phyloP scores from a whole-genome alignment of 345 rosid genomes.

The Mangifera indica region DNA sequence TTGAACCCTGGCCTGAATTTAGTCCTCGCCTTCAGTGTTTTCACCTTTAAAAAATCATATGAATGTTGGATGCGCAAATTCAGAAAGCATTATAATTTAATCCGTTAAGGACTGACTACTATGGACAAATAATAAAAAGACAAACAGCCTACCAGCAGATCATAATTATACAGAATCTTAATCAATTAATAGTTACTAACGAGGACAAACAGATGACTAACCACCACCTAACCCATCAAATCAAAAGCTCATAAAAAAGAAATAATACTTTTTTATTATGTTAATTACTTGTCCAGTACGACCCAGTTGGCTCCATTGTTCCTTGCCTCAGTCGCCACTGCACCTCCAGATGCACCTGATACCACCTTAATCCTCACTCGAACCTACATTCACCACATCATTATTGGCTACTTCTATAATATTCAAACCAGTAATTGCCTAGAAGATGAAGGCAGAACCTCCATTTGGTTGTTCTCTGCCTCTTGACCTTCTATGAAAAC shows the following conservation, averaged over 20 bases:
- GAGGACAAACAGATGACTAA: neutral
- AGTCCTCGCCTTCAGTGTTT: neutral
- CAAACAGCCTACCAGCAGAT: conserved; percentile 2
- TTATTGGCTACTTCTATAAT: neutral
- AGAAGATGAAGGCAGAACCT: neutral
- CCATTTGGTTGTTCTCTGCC: neutral
- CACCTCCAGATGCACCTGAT: conserved; percentile 43
- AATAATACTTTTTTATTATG: conserved; percentile 51
- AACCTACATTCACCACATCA: conserved; percentile 41
- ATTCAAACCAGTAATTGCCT: neutral
- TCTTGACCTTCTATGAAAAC: conserved; percentile 1
- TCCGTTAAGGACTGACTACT: neutral
- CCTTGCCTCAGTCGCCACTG: conserved; percentile 63
- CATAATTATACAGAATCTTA: neutral
- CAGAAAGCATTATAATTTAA: neutral
- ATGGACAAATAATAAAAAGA: neutral
- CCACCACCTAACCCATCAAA: conserved; percentile 26
- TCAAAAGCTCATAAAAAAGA: conserved; percentile 43
- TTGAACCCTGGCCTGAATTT: neutral
- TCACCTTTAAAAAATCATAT: neutral
- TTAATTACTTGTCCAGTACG: conserved; percentile 79
- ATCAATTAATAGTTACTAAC: neutral
- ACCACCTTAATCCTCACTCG: conserved; percentile 70
- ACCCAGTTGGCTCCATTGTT: conserved; percentile 68
- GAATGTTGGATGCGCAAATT: neutral